Evolutionary conservation across 306 rosid species (phyloP).

Genomic region (Nissolia schottii): DNA sequence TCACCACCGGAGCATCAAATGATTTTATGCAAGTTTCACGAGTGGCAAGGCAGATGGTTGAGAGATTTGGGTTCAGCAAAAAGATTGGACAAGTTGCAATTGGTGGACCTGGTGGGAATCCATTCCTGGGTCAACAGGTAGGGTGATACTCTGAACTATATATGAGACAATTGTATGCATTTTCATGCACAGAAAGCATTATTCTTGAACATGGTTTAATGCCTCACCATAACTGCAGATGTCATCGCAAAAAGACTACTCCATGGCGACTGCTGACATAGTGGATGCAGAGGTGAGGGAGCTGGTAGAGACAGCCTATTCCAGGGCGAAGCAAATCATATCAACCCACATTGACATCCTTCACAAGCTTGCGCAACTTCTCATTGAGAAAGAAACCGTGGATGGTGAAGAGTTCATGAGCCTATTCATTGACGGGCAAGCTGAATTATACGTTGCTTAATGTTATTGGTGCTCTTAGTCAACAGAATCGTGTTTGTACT

Average conservation of each 20-base stretch:
- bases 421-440: conserved; percentile 91
- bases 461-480: conserved; percentile 7
- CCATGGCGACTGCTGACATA: conserved; percentile 80
- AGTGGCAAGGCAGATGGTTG: conserved; percentile 98
- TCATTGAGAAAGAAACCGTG: conserved; percentile 91
- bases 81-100: conserved; percentile 92
- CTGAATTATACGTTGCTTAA: conserved; percentile 66
- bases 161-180: neutral
- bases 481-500: conserved; percentile 38
- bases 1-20: conserved; percentile 95
- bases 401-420: conserved; percentile 99
- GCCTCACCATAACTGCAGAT: conserved; percentile 46
- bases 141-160: neutral
- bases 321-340: conserved; percentile 66
- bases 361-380: conserved; percentile 89
- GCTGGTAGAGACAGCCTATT: conserved; percentile 81
- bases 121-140: conserved; percentile 99
- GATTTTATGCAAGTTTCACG: conserved; percentile 99
- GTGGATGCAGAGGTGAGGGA: conserved; percentile 94
- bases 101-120: conserved; percentile 92
- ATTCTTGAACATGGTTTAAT: neutral
- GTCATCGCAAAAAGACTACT: conserved; percentile 82
- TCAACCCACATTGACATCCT: conserved; percentile 89
- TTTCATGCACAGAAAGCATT: neutral
- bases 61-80: conserved; percentile 97